These are phyloP conservation scores for Eutypa lata DNA, from an alignment of 2,329 filamentous ascomycete species.

Conservation along the genomic window DNA sequence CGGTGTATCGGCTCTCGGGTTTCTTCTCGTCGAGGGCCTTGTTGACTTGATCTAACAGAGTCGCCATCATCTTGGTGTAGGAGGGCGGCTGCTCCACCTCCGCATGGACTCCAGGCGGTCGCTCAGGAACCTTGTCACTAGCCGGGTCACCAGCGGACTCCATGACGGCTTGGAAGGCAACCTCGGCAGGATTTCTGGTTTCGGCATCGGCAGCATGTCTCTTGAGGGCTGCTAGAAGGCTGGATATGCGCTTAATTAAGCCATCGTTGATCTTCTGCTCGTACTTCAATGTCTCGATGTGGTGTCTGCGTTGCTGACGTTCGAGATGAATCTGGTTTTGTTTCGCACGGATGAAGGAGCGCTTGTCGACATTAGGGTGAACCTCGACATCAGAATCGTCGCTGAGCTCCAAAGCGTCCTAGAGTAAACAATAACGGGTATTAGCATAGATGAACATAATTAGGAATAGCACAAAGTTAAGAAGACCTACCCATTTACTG, in stretches of 20 bases:
- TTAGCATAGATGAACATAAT: not conserved
- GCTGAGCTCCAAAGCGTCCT: constrained; percentile 91
- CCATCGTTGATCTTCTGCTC: constrained; percentile 92
- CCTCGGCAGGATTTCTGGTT: constrained; percentile 67
- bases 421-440: constrained; percentile 8
- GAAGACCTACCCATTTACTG: constrained; percentile 62
- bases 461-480: too few relatives aligned
- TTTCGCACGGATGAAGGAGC: constrained; percentile 97
- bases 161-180: constrained; percentile 87
- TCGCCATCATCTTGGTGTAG: constrained; percentile 98
- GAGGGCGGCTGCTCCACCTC: constrained; percentile 72
- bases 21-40: constrained; percentile 76
- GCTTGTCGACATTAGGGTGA: constrained; percentile 97
- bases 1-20: constrained; percentile 63
- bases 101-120: constrained; percentile 76
- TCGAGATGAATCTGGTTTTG: constrained; percentile 96
- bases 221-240: constrained; percentile 71
- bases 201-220: constrained; percentile 68
- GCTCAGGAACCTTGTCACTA: constrained; percentile 70
- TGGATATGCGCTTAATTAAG: constrained; percentile 78
- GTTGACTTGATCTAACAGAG: constrained; percentile 91
- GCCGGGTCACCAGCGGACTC: constrained; percentile 70
- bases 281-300: constrained; percentile 90
- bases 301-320: constrained; percentile 76
- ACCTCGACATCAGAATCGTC: constrained; percentile 98